Conservation (phyloP, 306 rosid genomes). For the Vigna unguiculata region DNA sequence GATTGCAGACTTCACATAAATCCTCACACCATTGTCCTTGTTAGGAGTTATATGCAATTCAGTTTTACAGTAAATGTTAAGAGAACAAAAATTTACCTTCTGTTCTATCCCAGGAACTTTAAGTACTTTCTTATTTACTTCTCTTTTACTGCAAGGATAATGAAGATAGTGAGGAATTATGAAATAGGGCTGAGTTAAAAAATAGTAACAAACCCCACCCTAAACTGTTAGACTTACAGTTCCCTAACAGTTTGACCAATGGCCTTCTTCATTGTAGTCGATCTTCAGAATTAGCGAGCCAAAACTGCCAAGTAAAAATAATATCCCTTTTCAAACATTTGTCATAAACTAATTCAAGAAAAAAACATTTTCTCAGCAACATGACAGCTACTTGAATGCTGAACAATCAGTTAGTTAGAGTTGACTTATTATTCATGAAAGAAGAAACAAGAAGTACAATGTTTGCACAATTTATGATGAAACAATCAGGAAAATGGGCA, state of each 20-base stretch:
- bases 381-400: neutral
- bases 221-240: slow-evolving; percentile 63
- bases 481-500: neutral
- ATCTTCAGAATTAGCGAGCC: slow-evolving; percentile 29
- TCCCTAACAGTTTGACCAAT: slow-evolving; percentile 94
- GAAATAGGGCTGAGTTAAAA: neutral
- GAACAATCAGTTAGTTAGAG: neutral
- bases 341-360: slow-evolving; percentile 8
- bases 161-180: slow-evolving; percentile 30
- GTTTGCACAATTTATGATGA: neutral
- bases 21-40: neutral
- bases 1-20: neutral
- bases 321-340: slow-evolving; percentile 15
- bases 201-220: slow-evolving; percentile 14
- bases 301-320: slow-evolving; percentile 30
- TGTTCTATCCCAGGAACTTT: slow-evolving; percentile 94
- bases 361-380: neutral
- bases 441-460: neutral
- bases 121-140: slow-evolving; percentile 88
- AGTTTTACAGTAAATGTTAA: slow-evolving; percentile 20
- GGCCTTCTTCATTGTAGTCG: slow-evolving; percentile 77
- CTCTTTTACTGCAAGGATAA: slow-evolving; percentile 78
- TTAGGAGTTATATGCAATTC: slow-evolving; percentile 7
- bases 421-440: neutral
- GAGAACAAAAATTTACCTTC: slow-evolving; percentile 62